These are phyloP conservation scores for Pisolithus tinctorius DNA, from an alignment of 768 basidiomycete genomes.

Conservation along the genomic window DNA sequence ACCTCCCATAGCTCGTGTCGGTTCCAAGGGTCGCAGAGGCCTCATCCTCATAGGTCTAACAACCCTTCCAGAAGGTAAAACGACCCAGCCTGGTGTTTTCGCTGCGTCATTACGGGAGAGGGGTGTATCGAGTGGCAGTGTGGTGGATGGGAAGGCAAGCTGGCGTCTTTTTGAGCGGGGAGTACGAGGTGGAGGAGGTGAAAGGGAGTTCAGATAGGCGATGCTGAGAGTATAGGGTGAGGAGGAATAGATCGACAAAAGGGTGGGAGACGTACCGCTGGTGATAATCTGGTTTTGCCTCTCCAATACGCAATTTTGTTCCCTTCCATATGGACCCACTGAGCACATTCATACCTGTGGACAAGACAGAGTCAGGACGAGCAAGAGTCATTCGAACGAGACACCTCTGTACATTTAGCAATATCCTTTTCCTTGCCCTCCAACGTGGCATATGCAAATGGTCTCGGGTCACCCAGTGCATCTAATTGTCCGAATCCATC, in stretches of 20 bases:
- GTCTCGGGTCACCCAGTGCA: conserved; percentile 57
- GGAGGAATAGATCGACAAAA: background rate
- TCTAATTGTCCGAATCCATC: conserved; percentile 66
- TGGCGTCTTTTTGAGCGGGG: conserved; percentile 19
- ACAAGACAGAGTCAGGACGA: background rate
- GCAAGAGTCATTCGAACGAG: background rate
- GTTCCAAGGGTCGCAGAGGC: conserved; percentile 40
- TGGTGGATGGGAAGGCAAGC: conserved; percentile 36
- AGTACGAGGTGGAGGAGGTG: conserved; percentile 22
- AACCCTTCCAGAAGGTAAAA: conserved; percentile 59
- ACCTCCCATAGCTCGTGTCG: conserved; percentile 6
- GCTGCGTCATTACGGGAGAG: conserved; percentile 55
- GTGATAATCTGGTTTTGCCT: conserved; percentile 70
- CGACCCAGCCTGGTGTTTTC: conserved; percentile 55
- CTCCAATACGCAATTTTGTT: conserved; percentile 73
- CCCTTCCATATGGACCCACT: conserved; percentile 87
- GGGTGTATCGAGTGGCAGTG: conserved; percentile 59
- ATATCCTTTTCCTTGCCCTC: conserved; percentile 55
- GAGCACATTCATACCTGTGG: conserved; percentile 61
- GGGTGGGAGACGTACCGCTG: conserved; percentile 41
- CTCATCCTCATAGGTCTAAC: conserved; percentile 66
- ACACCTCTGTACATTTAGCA: conserved; percentile 49
- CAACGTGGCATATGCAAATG: conserved; percentile 69
- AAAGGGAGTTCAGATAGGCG: conserved; percentile 11
- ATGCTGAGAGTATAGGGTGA: conserved; percentile 10